Conservation (phyloP, 176 grass and related monocot genomes). For the Rhynchospora pubera region DNA sequence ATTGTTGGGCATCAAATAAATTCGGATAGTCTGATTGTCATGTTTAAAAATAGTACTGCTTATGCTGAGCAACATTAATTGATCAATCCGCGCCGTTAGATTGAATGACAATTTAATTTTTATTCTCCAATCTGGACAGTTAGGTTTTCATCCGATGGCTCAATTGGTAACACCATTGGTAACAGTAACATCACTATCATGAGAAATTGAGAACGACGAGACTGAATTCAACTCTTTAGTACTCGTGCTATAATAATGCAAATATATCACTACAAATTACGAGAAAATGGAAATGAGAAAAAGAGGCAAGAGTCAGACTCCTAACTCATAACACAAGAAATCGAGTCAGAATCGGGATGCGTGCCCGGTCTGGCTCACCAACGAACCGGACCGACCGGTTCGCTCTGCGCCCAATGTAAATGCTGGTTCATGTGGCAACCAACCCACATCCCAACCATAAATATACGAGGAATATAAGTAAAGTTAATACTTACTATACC, state of each 20-base stretch:
- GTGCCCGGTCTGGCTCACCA: slow-evolving; percentile 21
- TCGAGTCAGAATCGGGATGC: slow-evolving; percentile 1
- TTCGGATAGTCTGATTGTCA: too few relatives aligned
- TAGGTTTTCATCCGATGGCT: not conserved
- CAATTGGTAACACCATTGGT: not conserved
- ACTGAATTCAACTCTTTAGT: not conserved
- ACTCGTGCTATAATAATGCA: not conserved
- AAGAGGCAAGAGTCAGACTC: slow-evolving; percentile 17
- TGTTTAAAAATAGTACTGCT: too few relatives aligned
- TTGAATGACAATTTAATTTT: not conserved
- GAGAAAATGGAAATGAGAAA: slow-evolving; percentile 13
- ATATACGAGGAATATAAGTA: slow-evolving; percentile 24
- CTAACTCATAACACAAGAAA: slow-evolving; percentile 23
- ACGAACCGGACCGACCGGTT: slow-evolving; percentile 36
- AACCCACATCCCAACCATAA: slow-evolving; percentile 31
- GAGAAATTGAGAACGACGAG: not conserved
- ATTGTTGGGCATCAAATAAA: too few relatives aligned
- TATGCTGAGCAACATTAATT: not conserved
- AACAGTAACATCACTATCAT: not conserved
- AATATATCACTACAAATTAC: slow-evolving; percentile 8
- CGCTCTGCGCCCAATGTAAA: slow-evolving; percentile 25
- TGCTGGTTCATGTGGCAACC: slow-evolving; percentile 43
- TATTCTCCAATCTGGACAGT: not conserved
- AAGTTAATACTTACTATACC: slow-evolving; percentile 15
- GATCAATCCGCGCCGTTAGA: not conserved